These are phyloP conservation scores for Metschnikowia henanensis DNA, from an alignment of 805 yeast species.

Conservation along the genomic window DNA sequence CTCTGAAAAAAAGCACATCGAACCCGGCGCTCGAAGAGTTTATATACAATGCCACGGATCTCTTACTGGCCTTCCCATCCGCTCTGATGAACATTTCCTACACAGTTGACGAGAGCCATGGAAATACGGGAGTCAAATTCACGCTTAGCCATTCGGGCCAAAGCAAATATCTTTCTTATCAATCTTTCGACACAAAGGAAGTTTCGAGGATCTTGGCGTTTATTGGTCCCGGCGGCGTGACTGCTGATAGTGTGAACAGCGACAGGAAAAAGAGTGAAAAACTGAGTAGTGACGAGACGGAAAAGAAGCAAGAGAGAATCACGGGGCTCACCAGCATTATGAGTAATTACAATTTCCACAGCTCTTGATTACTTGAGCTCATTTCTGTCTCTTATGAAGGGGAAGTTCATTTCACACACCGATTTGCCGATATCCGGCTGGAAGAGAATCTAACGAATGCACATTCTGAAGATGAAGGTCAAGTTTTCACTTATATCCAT, in stretches of 20 bases:
- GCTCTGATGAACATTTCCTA: slow-evolving; percentile 40
- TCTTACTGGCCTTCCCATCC: slow-evolving; percentile 39
- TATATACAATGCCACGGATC: slow-evolving; percentile 30
- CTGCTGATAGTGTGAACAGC: slow-evolving; percentile 17
- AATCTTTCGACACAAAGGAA: slow-evolving; percentile 67
- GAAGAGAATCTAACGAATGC: no score
- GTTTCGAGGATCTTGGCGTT: slow-evolving; percentile 70
- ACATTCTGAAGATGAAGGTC: no score
- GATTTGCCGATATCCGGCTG: no score
- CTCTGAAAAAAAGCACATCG: background rate
- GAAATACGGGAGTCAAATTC: slow-evolving; percentile 39
- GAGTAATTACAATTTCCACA: slow-evolving; percentile 35
- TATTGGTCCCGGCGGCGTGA: slow-evolving; percentile 67
- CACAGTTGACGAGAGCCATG: slow-evolving; percentile 28
- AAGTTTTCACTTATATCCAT: no score
- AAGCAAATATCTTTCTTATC: slow-evolving; percentile 60
- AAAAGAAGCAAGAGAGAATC: slow-evolving; percentile 18
- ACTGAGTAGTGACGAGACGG: slow-evolving; percentile 13
- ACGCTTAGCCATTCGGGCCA: slow-evolving; percentile 65
- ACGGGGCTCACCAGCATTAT: slow-evolving; percentile 42
- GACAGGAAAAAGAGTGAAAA: slow-evolving; percentile 24
- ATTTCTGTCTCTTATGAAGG: no score
- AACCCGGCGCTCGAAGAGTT: slow-evolving; percentile 19
- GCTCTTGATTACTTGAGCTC: background rate
- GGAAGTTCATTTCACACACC: no score